Evolutionary conservation across 441 rosid species (phyloP).

Genomic region (Euphorbia schlechtendalii): DNA sequence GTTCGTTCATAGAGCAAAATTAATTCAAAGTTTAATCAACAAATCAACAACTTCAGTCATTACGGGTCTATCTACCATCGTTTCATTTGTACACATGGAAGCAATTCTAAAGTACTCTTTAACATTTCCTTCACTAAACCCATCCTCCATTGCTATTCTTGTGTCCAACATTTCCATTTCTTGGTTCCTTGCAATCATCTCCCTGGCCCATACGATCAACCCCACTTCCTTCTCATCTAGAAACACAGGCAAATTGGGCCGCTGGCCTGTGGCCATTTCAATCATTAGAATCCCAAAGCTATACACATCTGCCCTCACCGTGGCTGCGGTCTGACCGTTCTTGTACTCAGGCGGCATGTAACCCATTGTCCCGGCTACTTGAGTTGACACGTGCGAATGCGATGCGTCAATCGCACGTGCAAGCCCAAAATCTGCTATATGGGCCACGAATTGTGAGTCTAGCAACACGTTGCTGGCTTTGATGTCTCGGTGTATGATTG

Average conservation of each 20-base stretch:
- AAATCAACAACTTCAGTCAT: slow-evolving; percentile 47
- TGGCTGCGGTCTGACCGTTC: slow-evolving; percentile 63
- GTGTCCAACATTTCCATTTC: slow-evolving; percentile 53
- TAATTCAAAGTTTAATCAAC: slow-evolving; percentile 20
- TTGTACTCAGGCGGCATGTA: slow-evolving; percentile 96
- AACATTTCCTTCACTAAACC: slow-evolving; percentile 26
- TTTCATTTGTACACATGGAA: slow-evolving; percentile 40
- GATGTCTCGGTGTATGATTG: too few species aligned
- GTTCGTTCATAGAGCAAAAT: neutral
- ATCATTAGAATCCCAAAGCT: slow-evolving; percentile 82
- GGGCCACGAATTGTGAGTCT: slow-evolving; percentile 49
- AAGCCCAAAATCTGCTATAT: slow-evolving; percentile 75
- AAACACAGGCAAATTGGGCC: slow-evolving; percentile 55
- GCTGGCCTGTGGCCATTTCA: slow-evolving; percentile 47
- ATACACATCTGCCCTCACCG: slow-evolving; percentile 59
- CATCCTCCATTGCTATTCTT: slow-evolving; percentile 24
- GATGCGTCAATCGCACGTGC: slow-evolving; percentile 48
- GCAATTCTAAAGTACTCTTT: slow-evolving; percentile 61
- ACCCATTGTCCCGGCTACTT: slow-evolving; percentile 90
- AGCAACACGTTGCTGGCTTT: slow-evolving; percentile 69
- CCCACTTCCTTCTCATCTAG: slow-evolving; percentile 37
- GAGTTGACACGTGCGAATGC: slow-evolving; percentile 75
- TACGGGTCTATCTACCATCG: slow-evolving; percentile 41
- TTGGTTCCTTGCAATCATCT: slow-evolving; percentile 30
- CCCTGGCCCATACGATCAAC: slow-evolving; percentile 50